A percentile compares a stretch with the other conserved stretches of the same genome.
These are phyloP conservation scores for Auricularia cornea DNA, from an alignment of 768 basidiomycete species.

Conservation along the genomic window DNA sequence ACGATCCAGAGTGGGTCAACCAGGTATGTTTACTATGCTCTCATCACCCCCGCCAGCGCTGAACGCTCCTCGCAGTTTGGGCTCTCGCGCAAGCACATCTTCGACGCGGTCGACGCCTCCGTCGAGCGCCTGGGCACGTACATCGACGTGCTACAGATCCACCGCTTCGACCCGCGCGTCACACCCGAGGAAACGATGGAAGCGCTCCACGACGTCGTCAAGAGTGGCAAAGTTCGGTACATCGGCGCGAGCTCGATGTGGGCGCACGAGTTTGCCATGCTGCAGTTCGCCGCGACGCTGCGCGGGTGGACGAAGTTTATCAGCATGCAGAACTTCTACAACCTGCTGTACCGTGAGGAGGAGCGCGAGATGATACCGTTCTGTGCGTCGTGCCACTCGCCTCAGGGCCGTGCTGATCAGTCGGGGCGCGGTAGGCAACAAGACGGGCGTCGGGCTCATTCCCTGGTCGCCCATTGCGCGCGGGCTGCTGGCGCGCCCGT, in stretches of 20 bases:
- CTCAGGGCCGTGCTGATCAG: background rate
- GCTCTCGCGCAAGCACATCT: constrained; percentile 30
- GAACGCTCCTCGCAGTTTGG: background rate
- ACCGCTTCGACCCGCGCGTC: constrained; percentile 43
- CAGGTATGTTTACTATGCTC: constrained; percentile 22
- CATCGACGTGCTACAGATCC: constrained; percentile 36
- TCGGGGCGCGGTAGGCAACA: background rate
- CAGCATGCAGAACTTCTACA: constrained; percentile 15
- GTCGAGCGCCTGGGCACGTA: constrained; percentile 29
- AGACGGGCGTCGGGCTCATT: constrained; percentile 11
- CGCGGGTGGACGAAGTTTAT: constrained; percentile 10
- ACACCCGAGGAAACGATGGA: constrained; percentile 41
- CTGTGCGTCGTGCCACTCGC: background rate
- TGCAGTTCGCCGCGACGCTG: background rate
- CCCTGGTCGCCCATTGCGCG: constrained; percentile 15
- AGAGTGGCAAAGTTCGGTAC: constrained; percentile 29
- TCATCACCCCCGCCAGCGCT: background rate
- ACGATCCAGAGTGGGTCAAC: constrained; percentile 18
- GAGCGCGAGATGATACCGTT: constrained; percentile 16
- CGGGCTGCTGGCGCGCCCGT: constrained; percentile 9
- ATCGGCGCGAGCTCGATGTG: constrained; percentile 32
- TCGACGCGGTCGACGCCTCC: constrained; percentile 25
- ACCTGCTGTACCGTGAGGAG: constrained; percentile 16
- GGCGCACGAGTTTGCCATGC: constrained; percentile 20
- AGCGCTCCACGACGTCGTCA: constrained; percentile 33